A percentile compares a stretch with the other conserved stretches of the same genome.
These are phyloP conservation scores for Cladosporium sp. DNA, from an alignment of 2,329 filamentous ascomycete species.

Conservation along the genomic window DNA sequence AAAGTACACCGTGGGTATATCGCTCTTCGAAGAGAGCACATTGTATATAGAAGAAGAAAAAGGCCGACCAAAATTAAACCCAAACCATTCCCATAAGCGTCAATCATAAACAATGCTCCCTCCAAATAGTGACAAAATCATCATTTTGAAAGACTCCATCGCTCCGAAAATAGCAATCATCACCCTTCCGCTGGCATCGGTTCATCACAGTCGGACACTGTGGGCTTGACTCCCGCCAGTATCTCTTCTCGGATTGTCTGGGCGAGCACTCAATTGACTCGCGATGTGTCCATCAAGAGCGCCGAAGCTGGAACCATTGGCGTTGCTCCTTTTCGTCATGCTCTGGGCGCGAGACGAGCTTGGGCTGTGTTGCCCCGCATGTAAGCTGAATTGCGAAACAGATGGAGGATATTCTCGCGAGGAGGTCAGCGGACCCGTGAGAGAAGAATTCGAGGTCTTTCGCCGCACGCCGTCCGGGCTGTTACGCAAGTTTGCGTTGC, in stretches of 20 bases:
- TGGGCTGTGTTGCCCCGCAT: slow-evolving; percentile 12
- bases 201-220: slow-evolving; percentile 5
- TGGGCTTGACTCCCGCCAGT: slow-evolving; percentile 2
- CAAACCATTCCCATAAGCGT: not conserved
- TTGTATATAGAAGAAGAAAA: not conserved
- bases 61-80: not conserved
- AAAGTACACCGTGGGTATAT: slow-evolving; percentile 2
- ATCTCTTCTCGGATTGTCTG: slow-evolving; percentile 1
- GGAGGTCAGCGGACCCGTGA: slow-evolving; percentile 10
- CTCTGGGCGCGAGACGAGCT: slow-evolving; percentile 7
- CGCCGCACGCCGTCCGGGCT: not conserved
- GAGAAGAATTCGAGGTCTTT: not conserved
- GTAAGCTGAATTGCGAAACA: slow-evolving; percentile 15
- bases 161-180: not conserved
- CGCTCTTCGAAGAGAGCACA: not conserved
- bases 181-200: not conserved
- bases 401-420: slow-evolving; percentile 15
- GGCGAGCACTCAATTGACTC: slow-evolving; percentile 4
- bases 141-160: not conserved
- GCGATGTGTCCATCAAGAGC: slow-evolving; percentile 11
- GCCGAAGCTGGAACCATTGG: not conserved
- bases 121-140: not conserved
- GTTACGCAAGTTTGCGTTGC: slow-evolving; percentile 1
- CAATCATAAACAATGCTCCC: not conserved
- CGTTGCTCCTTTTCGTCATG: slow-evolving; percentile 2